A percentile compares a stretch with the other conserved stretches of the same genome.
Evolutionary conservation across 495 filamentous ascomycete genomes (phyloP).

Genomic region (Daldinia loculata): DNA sequence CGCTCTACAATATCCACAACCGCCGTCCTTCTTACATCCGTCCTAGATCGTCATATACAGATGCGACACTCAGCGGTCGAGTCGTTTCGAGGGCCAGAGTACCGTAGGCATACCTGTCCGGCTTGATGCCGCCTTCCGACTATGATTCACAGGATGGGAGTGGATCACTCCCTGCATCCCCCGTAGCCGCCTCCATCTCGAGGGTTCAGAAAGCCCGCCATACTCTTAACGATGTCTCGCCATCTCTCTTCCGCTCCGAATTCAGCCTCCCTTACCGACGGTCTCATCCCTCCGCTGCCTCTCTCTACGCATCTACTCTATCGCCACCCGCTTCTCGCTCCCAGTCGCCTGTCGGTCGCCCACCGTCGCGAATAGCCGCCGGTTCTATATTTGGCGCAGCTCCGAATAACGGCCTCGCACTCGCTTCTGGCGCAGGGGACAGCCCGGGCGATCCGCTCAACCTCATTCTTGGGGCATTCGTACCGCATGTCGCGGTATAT

Average conservation of each 20-base stretch:
- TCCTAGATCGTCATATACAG: conserved; percentile 17
- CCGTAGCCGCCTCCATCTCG: conserved; percentile 52
- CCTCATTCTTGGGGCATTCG: conserved; percentile 82
- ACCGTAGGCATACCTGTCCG: conserved; percentile 14
- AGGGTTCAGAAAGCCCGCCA: conserved; percentile 49
- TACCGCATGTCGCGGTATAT: conserved; percentile 85
- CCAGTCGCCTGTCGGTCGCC: conserved; percentile 65
- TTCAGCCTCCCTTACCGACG: conserved; percentile 59
- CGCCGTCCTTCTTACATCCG: not conserved
- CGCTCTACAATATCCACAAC: not conserved
- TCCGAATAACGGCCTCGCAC: conserved; percentile 53
- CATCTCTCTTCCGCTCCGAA: conserved; percentile 52
- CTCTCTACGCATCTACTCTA: conserved; percentile 66
- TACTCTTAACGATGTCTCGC: conserved; percentile 45
- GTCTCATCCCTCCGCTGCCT: conserved; percentile 65
- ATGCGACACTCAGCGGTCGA: conserved; percentile 29
- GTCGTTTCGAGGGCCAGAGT: conserved; percentile 24
- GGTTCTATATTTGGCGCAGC: conserved; percentile 58
- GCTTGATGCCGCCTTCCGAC: conserved; percentile 56
- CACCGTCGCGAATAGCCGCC: conserved; percentile 58
- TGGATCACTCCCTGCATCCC: conserved; percentile 51
- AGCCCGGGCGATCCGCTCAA: conserved; percentile 70
- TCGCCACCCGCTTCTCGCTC: conserved; percentile 64
- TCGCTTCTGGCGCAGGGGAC: conserved; percentile 58
- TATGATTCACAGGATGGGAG: conserved; percentile 53